phyloP scores from a whole-genome alignment of 805 yeast genomes.

The Cyberlindnera maclurae region DNA sequence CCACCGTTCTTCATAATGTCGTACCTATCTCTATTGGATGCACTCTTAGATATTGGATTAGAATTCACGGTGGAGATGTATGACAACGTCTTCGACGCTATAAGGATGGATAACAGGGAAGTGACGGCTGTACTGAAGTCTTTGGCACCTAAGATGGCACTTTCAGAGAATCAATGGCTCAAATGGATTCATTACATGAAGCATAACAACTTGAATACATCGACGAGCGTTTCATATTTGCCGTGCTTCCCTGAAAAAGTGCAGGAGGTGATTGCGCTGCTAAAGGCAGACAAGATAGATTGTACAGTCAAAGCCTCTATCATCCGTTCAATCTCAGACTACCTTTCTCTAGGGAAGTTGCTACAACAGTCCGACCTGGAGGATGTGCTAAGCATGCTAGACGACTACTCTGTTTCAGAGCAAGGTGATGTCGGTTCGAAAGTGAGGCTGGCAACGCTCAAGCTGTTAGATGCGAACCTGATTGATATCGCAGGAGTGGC shows the following conservation, averaged over 20 bases:
- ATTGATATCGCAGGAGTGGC: slow-evolving; percentile 3
- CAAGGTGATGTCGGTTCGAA: slow-evolving; percentile 92
- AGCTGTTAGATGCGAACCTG: slow-evolving; percentile 30
- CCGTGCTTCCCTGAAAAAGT: slow-evolving; percentile 4
- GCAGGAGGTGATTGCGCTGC: slow-evolving; percentile 8
- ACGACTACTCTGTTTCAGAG: slow-evolving; percentile 71
- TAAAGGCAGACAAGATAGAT: slow-evolving; percentile 21
- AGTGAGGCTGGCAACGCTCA: slow-evolving; percentile 48
- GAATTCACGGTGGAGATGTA: slow-evolving; percentile 3
- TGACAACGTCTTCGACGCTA: slow-evolving; percentile 17
- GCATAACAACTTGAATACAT: slow-evolving; percentile 31
- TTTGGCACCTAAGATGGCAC: slow-evolving; percentile 10
- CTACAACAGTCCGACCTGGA: slow-evolving; percentile 1
- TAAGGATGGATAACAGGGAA: slow-evolving; percentile 14
- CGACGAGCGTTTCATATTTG: slow-evolving; percentile 30
- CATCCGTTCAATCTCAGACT: slow-evolving; percentile 14
- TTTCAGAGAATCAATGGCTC: slow-evolving; percentile 7
- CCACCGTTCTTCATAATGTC: slow-evolving; percentile 17
- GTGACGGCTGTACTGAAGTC: slow-evolving; percentile 4
- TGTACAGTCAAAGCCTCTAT: slow-evolving; percentile 12
- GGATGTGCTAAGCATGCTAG: slow-evolving; percentile 35
- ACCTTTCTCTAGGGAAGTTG: slow-evolving; percentile 1
- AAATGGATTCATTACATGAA: slow-evolving; percentile 33
- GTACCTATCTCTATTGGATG: slow-evolving; percentile 20
- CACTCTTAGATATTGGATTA: slow-evolving; percentile 4